A percentile compares a stretch with the other conserved stretches of the same genome.
Evolutionary conservation across 305 asterid species (phyloP).

Genomic region (Solanum hybrid): DNA sequence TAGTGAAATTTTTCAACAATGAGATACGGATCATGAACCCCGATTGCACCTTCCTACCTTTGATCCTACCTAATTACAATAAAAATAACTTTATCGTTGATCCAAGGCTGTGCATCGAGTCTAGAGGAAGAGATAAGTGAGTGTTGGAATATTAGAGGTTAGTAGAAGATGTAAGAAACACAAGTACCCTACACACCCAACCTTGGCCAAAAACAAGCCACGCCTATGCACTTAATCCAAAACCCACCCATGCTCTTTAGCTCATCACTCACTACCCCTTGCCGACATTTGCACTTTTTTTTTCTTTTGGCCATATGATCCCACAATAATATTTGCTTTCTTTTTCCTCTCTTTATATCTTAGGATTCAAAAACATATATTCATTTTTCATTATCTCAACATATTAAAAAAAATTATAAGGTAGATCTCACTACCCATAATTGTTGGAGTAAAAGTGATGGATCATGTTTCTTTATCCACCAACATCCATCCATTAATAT

Average conservation of each 20-base stretch:
- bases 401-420: not conserved
- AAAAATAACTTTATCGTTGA: not conserved
- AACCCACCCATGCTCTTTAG: conserved; percentile 34
- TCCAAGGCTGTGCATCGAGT: not conserved
- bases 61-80: no score
- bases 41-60: no score
- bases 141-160: not conserved
- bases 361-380: not conserved
- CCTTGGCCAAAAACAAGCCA: conserved; percentile 1
- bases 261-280: conserved; percentile 23
- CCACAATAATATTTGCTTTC: not conserved
- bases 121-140: not conserved
- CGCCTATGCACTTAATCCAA: not conserved
- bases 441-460: conserved; percentile 3
- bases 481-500: not conserved
- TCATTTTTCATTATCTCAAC: not conserved
- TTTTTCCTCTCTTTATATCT: not conserved
- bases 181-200: not conserved
- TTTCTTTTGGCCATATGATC: not conserved
- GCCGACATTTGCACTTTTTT: conserved; percentile 21
- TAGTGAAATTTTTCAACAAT: no score
- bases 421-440: conserved; percentile 8
- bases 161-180: not conserved
- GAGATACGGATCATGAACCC: no score
- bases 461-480: not conserved